These are phyloP conservation scores for Aphanomyces cochlioides DNA, from an alignment of 352 stramenopile genomes.

Conservation along the genomic window DNA sequence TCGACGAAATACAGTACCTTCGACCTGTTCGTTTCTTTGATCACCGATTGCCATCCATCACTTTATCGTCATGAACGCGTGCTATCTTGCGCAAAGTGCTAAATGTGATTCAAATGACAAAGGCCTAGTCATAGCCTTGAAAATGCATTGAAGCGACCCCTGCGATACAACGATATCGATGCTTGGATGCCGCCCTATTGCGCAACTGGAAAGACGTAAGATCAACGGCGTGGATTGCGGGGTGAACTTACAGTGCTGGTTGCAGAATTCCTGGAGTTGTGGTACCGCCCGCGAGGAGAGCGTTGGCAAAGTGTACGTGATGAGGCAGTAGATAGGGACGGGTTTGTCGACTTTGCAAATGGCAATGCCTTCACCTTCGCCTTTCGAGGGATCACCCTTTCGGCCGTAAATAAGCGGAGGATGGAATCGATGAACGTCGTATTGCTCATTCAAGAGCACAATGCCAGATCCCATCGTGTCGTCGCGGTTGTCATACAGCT, in stretches of 20 bases:
- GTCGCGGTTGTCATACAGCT: slow-evolving; percentile 78
- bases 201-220: too few species aligned
- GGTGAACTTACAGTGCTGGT: slow-evolving; percentile 19
- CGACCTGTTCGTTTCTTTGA: too few species aligned
- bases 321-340: slow-evolving; percentile 56
- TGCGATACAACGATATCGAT: too few species aligned
- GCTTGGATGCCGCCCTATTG: too few species aligned
- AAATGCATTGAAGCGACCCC: too few species aligned
- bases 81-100: too few species aligned
- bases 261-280: slow-evolving; percentile 75
- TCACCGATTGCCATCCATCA: too few species aligned
- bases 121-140: too few species aligned
- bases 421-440: slow-evolving; percentile 80
- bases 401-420: slow-evolving; percentile 72
- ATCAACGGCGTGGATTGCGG: too few species aligned
- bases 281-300: slow-evolving; percentile 68
- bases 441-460: slow-evolving; percentile 70
- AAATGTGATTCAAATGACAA: too few species aligned
- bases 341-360: slow-evolving; percentile 55
- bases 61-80: too few species aligned
- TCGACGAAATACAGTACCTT: too few species aligned
- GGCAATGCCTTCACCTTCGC: slow-evolving; percentile 69
- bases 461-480: slow-evolving; percentile 69
- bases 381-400: slow-evolving; percentile 52
- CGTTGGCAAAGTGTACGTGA: slow-evolving; percentile 79